Evolutionary conservation across 768 basidiomycete genomes (phyloP).

Genomic region (Cyclocybe aegerita): DNA sequence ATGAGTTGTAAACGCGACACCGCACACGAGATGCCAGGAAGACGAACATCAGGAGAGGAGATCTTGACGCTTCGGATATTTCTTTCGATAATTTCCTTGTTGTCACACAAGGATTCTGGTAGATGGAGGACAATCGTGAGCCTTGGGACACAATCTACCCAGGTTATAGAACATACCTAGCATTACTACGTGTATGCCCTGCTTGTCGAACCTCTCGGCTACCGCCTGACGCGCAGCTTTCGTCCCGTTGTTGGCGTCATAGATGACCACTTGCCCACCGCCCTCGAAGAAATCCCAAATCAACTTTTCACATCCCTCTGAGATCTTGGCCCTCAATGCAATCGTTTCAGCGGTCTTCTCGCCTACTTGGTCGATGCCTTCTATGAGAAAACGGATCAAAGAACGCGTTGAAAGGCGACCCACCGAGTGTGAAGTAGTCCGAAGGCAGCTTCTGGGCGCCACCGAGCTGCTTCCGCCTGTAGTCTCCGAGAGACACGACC

Average conservation of each 20-base stretch:
- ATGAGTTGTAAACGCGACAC: constrained; percentile 2
- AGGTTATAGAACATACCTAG: constrained; percentile 56
- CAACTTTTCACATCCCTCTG: constrained; percentile 81
- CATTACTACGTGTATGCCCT: constrained; percentile 90
- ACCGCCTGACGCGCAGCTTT: constrained; percentile 63
- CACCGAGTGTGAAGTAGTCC: constrained; percentile 90
- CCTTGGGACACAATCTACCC: neutral
- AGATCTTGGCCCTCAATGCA: constrained; percentile 69
- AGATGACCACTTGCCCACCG: constrained; percentile 96
- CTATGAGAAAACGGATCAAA: too few species aligned
- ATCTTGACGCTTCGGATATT: constrained; percentile 98
- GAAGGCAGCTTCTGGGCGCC: constrained; percentile 84
- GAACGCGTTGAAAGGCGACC: constrained; percentile 16
- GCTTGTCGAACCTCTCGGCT: constrained; percentile 82
- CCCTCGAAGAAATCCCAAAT: constrained; percentile 86
- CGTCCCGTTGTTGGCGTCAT: constrained; percentile 96
- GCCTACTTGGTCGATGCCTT: constrained; percentile 37
- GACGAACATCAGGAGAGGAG: constrained; percentile 91
- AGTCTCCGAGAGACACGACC: constrained; percentile 94
- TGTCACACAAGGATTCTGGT: constrained; percentile 87
- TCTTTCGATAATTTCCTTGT: constrained; percentile 87
- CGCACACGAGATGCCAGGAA: neutral
- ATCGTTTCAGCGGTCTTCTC: constrained; percentile 82
- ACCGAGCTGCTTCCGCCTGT: constrained; percentile 86
- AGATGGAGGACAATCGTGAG: neutral